Percentiles rank a stretch among this genome's conserved stretches.
These are phyloP conservation scores for Sporothrix inflata DNA, from an alignment of 2,329 filamentous ascomycete genomes.

Conservation along the genomic window DNA sequence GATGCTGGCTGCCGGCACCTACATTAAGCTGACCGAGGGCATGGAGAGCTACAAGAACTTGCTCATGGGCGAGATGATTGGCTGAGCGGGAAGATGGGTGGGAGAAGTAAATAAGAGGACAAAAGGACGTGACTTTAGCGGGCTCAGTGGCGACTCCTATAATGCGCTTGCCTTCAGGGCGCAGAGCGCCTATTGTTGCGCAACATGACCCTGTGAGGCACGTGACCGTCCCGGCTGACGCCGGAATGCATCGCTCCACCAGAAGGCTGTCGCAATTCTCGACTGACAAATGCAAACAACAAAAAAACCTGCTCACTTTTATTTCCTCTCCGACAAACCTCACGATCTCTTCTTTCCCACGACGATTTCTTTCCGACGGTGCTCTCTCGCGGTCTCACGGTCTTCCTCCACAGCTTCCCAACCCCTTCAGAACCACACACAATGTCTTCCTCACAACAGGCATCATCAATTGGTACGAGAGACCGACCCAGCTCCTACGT, in stretches of 20 bases:
- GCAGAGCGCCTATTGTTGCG: not conserved
- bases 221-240: conserved; percentile 22
- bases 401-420: not conserved
- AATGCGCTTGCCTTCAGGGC: not conserved
- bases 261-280: conserved; percentile 29
- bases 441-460: conserved; percentile 39
- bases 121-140: not conserved
- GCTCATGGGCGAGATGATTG: conserved; percentile 70
- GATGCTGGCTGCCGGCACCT: conserved; percentile 74
- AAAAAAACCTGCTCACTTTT: conserved; percentile 21
- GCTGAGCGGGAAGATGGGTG: conserved; percentile 28
- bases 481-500: conserved; percentile 1
- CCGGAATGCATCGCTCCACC: conserved; percentile 24
- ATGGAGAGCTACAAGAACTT: conserved; percentile 79
- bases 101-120: not conserved
- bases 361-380: not conserved
- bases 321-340: not conserved
- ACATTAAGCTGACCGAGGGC: conserved; percentile 78
- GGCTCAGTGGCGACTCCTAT: not conserved
- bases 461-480: conserved; percentile 39
- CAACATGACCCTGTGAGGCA: not conserved
- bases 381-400: not conserved
- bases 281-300: conserved; percentile 28
- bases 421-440: conserved; percentile 7
- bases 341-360: not conserved